Conservation (phyloP, 2,329 filamentous ascomycete species). For the Penicillium sp. region DNA sequence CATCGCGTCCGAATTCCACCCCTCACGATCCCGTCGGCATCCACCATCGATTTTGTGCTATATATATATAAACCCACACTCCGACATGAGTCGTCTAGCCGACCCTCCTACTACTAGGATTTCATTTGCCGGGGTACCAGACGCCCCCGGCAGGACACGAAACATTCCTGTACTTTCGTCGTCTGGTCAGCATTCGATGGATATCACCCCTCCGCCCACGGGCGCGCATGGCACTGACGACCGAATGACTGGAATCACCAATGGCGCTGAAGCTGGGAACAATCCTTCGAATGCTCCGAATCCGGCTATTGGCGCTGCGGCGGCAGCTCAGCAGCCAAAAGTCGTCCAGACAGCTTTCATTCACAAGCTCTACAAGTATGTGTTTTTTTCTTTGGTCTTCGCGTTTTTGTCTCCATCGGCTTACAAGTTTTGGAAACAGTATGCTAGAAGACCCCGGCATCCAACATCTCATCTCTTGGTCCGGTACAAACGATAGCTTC, state of each 20-base stretch:
- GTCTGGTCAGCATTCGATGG: constrained; percentile 50
- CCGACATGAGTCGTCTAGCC: constrained; percentile 42
- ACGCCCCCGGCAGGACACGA: constrained; percentile 48
- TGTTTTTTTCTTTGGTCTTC: neutral
- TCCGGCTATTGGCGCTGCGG: constrained; percentile 45
- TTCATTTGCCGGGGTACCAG: constrained; percentile 43
- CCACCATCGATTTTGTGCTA: constrained; percentile 5
- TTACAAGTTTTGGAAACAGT: constrained; percentile 50
- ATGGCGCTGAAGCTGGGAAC: constrained; percentile 31
- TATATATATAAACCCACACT: neutral
- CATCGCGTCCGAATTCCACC: constrained; percentile 17
- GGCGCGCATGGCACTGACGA: constrained; percentile 54
- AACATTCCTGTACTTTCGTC: constrained; percentile 51
- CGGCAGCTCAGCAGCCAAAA: constrained; percentile 81
- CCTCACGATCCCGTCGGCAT: constrained; percentile 12
- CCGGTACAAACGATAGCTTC: constrained; percentile 88
- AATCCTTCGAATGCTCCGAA: constrained; percentile 29
- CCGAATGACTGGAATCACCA: constrained; percentile 38
- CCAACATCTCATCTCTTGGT: constrained; percentile 96
- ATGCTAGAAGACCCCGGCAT: constrained; percentile 96
- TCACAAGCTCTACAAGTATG: constrained; percentile 97
- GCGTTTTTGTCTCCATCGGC: constrained; percentile 6
- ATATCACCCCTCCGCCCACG: constrained; percentile 49
- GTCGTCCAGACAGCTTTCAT: constrained; percentile 98
- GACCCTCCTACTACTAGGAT: constrained; percentile 42